Conservation (phyloP, 345 rosid species). For the Odontarrhena argentea region DNA sequence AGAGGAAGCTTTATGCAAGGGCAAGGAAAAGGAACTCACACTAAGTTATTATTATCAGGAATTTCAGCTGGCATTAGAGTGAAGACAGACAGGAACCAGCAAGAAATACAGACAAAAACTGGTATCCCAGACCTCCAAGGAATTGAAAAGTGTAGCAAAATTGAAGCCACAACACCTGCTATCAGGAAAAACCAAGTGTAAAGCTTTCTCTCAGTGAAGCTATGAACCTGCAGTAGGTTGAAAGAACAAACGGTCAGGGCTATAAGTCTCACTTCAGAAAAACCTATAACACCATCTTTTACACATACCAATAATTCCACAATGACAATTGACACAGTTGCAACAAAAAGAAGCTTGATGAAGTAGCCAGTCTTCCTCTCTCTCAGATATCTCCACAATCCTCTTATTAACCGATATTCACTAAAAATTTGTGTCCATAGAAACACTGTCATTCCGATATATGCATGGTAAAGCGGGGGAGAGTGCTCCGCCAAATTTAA, state of each 20-base stretch:
- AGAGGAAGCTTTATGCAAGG: slow-evolving; percentile 22
- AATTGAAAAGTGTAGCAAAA: slow-evolving; percentile 59
- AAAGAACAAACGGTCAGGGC: slow-evolving; percentile 32
- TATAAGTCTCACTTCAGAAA: slow-evolving; percentile 3
- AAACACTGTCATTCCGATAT: slow-evolving; percentile 78
- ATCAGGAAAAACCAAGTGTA: slow-evolving; percentile 87
- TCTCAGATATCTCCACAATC: slow-evolving; percentile 61
- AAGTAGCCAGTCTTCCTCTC: slow-evolving; percentile 52
- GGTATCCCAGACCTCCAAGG: slow-evolving; percentile 85
- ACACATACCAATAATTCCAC: slow-evolving; percentile 81
- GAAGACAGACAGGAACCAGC: slow-evolving; percentile 83
- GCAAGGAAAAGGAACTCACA: slow-evolving; percentile 55
- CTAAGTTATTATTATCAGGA: slow-evolving; percentile 85
- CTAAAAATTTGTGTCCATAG: slow-evolving; percentile 80
- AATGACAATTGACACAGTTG: slow-evolving; percentile 56
- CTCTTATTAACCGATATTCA: slow-evolving; percentile 61
- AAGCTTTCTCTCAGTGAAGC: slow-evolving; percentile 91
- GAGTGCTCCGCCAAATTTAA: slow-evolving; percentile 68
- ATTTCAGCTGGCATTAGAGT: slow-evolving; percentile 98
- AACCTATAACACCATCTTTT: slow-evolving; percentile 8
- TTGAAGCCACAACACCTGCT: slow-evolving; percentile 59
- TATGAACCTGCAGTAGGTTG: slow-evolving; percentile 73
- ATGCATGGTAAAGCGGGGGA: slow-evolving; percentile 92
- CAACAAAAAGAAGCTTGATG: slow-evolving; percentile 55
- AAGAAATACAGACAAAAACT: slow-evolving; percentile 65